phyloP scores from a whole-genome alignment of 805 yeast genomes.

The Candida yuanshanica region DNA sequence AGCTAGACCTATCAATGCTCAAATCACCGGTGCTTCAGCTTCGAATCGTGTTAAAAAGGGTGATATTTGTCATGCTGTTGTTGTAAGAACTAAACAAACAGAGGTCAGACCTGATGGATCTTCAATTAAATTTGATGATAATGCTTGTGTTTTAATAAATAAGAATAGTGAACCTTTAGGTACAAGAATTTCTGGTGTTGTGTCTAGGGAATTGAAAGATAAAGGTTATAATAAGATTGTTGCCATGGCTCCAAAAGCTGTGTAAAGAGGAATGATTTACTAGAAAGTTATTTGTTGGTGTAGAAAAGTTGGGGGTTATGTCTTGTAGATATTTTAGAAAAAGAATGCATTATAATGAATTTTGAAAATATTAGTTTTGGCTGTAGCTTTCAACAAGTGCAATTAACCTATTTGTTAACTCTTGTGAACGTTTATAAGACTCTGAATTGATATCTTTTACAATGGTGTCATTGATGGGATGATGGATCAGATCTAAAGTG shows the following conservation, averaged over 20 bases:
- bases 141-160: conserved; percentile 92
- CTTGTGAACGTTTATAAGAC: conserved; percentile 7
- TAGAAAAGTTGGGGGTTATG: neutral
- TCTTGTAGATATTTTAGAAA: conserved; percentile 6
- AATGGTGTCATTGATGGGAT: conserved; percentile 7
- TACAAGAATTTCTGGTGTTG: conserved; percentile 84
- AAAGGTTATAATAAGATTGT: conserved; percentile 81
- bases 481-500: conserved; percentile 13
- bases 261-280: conserved; percentile 27
- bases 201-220: conserved; percentile 84
- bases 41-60: conserved; percentile 87
- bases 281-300: neutral
- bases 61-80: conserved; percentile 92
- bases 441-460: conserved; percentile 12
- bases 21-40: conserved; percentile 66
- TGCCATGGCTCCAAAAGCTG: conserved; percentile 83
- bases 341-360: neutral
- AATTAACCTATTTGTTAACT: conserved; percentile 7
- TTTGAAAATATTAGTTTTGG: neutral
- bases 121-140: conserved; percentile 83
- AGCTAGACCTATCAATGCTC: conserved; percentile 71
- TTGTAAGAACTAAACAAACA: conserved; percentile 84
- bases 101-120: conserved; percentile 81
- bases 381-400: conserved; percentile 14
- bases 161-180: conserved; percentile 93